Evolutionary conservation across 1,284 basidiomycete genomes (phyloP).

Genomic region (Athelia psychrophila): DNA sequence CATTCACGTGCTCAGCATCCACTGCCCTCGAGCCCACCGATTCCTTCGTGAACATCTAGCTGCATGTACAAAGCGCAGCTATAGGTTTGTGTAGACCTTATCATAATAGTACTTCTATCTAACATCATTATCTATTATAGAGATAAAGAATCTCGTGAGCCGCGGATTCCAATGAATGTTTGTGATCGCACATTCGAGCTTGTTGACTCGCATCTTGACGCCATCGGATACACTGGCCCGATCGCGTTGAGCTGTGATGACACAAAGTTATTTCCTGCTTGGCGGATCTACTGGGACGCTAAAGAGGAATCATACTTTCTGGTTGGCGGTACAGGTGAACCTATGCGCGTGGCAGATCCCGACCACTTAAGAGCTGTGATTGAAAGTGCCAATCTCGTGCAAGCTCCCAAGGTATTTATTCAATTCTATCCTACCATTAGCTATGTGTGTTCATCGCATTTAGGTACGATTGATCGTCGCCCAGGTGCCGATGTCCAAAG

Average conservation of each 20-base stretch:
- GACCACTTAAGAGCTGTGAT: constrained; percentile 9
- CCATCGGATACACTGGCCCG: constrained; percentile 16
- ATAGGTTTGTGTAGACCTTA: constrained; percentile 16
- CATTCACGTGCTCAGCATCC: constrained; percentile 19
- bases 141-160: constrained; percentile 5
- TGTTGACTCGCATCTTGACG: constrained; percentile 8
- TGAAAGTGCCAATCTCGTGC: background rate
- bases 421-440: background rate
- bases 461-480: constrained; percentile 20
- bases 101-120: background rate
- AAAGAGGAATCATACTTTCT: constrained; percentile 11
- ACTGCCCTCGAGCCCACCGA: constrained; percentile 25
- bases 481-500: constrained; percentile 17
- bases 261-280: constrained; percentile 5
- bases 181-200: constrained; percentile 13
- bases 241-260: constrained; percentile 4
- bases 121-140: background rate
- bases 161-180: constrained; percentile 19
- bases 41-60: constrained; percentile 21
- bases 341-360: constrained; percentile 14
- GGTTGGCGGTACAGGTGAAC: constrained; percentile 12
- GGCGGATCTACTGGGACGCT: constrained; percentile 2
- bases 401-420: constrained; percentile 18
- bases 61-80: constrained; percentile 12
- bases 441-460: background rate